These are phyloP conservation scores for Puccinia brachypodii DNA, from an alignment of 1,284 basidiomycete species.

Conservation along the genomic window DNA sequence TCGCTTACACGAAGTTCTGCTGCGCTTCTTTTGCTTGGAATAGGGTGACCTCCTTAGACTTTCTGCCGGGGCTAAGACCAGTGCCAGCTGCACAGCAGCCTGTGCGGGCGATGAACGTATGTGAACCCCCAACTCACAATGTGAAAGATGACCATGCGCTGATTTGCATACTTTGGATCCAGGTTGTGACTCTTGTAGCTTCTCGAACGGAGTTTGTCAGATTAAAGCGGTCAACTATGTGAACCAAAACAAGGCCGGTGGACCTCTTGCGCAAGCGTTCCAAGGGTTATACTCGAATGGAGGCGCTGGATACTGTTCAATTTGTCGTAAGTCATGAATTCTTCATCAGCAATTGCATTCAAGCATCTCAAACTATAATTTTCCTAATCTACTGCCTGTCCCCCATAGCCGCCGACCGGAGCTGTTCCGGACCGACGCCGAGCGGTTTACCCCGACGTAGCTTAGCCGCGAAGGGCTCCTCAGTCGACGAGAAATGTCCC, in stretches of 20 bases:
- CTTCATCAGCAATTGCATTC: too few relatives aligned
- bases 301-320: conserved; percentile 7
- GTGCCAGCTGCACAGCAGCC: conserved; percentile 7
- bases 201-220: not conserved
- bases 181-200: conserved; percentile 20
- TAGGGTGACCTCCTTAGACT: conserved; percentile 1
- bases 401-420: not conserved
- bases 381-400: not conserved
- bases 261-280: conserved; percentile 15
- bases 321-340: not conserved
- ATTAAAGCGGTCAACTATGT: conserved; percentile 3
- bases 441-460: not conserved
- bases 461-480: not conserved
- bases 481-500: not conserved
- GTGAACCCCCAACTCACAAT: not conserved
- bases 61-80: not conserved
- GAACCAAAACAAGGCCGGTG: conserved; percentile 7
- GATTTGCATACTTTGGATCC: not conserved
- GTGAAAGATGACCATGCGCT: not conserved
- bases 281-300: conserved; percentile 3
- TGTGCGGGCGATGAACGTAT: not conserved
- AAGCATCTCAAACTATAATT: not conserved
- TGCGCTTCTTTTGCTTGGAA: too few relatives aligned
- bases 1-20: too few relatives aligned
- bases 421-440: not conserved